Base-by-base conservation (phyloP, 2,329 filamentous ascomycete genomes). In the Claviceps sp. region DNA sequence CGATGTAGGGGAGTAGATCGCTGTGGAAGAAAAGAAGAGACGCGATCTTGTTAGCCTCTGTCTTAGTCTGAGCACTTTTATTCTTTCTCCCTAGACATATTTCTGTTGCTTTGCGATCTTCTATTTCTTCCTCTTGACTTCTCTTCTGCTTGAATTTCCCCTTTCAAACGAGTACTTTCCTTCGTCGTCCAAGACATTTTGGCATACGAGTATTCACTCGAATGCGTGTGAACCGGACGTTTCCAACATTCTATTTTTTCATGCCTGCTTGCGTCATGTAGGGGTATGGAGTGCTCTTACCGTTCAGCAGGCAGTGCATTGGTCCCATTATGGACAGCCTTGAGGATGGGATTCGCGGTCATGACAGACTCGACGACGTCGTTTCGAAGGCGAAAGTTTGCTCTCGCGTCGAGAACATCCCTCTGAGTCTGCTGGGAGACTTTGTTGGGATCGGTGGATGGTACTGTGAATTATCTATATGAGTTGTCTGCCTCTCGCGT, bases 271-370 rank as follows among this genome's bases (percentile, higher is more conserved):
- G 42, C 22, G 22, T 14, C 42, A 29, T 13, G 22, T n/a, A 44
- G 17, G 20, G 13, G 20, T 26, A 23, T 44, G 17, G 20, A 20
- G 34, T 23, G 26, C 16, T 54, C 65, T 40, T 73, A 87, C 86
- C 80, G 78, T 67, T 93, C 86, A 50, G 82, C 72, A 45, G 79
- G 77, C 2, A 80, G 78, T 17, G 80, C 77, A 54, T 79, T 75
- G 13, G 77, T 78, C 44, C 81, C 81, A 54, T 78, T 71, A 64
- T 94, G 86, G 40, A 91, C 80, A 6, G 88, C 84, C 61, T 86
- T 87, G 52, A 94, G 71, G 42, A 86, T 81, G 7, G 88, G 87
- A 59, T 88, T 84, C 52, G 82, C 82, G 58, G 80, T 79, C 57
- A 93, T 67, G 50, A 87, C 80, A 46, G 76, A 80, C 55, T 85